Percentiles rank a stretch among this genome's conserved stretches.
Evolutionary conservation across 257 asterid species (phyloP).

Genomic region (Solanum megistacrolobum): DNA sequence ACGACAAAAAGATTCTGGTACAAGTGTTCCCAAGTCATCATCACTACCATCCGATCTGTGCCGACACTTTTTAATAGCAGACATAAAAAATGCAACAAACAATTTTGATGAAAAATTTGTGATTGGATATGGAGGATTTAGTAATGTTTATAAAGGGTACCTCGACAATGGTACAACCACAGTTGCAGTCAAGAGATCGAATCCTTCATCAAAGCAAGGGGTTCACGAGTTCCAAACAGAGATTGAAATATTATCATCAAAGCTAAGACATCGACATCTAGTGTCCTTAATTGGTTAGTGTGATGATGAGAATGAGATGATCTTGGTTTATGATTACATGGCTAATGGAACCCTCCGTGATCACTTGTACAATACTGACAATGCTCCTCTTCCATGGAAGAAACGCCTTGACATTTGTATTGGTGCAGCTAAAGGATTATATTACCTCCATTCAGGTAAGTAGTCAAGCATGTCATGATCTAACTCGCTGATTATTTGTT

Average conservation of each 20-base stretch:
- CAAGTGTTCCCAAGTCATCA: slow-evolving; percentile 8
- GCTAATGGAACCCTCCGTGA: slow-evolving; percentile 38
- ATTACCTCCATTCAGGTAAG: slow-evolving; percentile 51
- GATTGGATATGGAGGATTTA: too few species aligned
- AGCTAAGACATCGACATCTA: slow-evolving; percentile 43
- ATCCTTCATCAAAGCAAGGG: too few species aligned
- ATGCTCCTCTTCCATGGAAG: slow-evolving; percentile 39
- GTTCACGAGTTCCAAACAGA: too few species aligned
- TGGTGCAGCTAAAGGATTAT: slow-evolving; percentile 58
- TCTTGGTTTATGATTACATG: slow-evolving; percentile 64
- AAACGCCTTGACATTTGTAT: slow-evolving; percentile 41
- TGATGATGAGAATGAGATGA: slow-evolving; percentile 45
- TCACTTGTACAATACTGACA: slow-evolving; percentile 33
- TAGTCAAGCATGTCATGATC: too few species aligned
- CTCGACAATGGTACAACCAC: too few species aligned
- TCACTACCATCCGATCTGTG: neutral
- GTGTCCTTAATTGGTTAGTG: slow-evolving; percentile 63
- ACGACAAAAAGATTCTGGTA: slow-evolving; percentile 10
- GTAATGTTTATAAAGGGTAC: too few species aligned
- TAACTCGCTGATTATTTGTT: too few species aligned
- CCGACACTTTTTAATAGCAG: too few species aligned
- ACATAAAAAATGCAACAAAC: too few species aligned
- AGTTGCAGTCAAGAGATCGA: too few species aligned
- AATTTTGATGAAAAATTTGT: too few species aligned
- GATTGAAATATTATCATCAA: slow-evolving; percentile 13